These are phyloP conservation scores for Salvia splendens DNA, from an alignment of 257 asterid species.

Conservation along the genomic window DNA sequence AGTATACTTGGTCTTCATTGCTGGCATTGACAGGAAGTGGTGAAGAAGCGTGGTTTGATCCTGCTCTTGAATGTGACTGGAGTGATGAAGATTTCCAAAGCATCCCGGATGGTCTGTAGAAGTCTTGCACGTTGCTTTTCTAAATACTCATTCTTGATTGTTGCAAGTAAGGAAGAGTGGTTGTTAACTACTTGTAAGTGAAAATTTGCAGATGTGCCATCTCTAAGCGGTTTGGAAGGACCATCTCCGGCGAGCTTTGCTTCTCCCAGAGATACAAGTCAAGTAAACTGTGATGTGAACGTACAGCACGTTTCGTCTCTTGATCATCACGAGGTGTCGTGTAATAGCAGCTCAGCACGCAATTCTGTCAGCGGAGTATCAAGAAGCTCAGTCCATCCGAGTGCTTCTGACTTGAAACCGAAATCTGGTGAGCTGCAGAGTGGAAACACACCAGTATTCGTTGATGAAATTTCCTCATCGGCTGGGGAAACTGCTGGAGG, in stretches of 20 bases:
- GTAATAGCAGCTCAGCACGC: slow-evolving; percentile 41
- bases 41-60: slow-evolving; percentile 93
- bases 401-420: slow-evolving; percentile 34
- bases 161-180: not conserved
- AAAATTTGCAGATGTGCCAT: slow-evolving; percentile 51
- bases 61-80: slow-evolving; percentile 85
- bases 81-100: slow-evolving; percentile 94
- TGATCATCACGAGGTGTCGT: slow-evolving; percentile 42
- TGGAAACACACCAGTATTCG: slow-evolving; percentile 52
- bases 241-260: slow-evolving; percentile 10
- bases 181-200: not conserved
- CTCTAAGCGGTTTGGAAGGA: slow-evolving; percentile 53
- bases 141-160: not conserved
- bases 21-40: slow-evolving; percentile 49
- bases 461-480: slow-evolving; percentile 55
- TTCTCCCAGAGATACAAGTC: slow-evolving; percentile 33
- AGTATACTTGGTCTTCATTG: not conserved
- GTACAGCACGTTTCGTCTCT: slow-evolving; percentile 29
- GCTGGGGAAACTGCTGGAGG: slow-evolving; percentile 51
- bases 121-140: not conserved
- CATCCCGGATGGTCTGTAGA: slow-evolving; percentile 73
- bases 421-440: slow-evolving; percentile 46
- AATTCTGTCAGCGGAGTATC: slow-evolving; percentile 48
- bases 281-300: slow-evolving; percentile 39
- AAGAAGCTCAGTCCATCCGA: slow-evolving; percentile 38